Base-by-base conservation (phyloP, 495 filamentous ascomycete genomes). In the Usnea hakonensis region DNA sequence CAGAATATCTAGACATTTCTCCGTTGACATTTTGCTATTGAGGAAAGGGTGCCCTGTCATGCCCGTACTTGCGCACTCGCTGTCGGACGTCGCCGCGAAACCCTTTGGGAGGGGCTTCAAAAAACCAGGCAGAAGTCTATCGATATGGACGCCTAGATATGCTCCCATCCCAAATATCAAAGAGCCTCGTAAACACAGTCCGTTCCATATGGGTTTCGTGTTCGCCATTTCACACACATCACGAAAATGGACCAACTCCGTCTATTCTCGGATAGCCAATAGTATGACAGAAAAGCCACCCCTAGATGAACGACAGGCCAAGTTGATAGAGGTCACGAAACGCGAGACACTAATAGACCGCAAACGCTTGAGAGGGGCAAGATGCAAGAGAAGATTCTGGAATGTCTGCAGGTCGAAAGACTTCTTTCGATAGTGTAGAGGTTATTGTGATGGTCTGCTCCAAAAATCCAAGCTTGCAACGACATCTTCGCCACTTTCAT, bases 381-480 rank as follows among this genome's bases (percentile, higher is more conserved):
- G 26, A 44, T 33, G 48, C 36, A 54, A 40, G 44, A 40, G 48
- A 48, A 19, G 17, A 61, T 14, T 35, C n/a, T 54, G 28, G 59
- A 28, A 5, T 43, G 5, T 21, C 9, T 57, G 30, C 28, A 32
- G 32, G 28, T 56, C 23, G 11, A 44, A 3, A 46, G 6, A 2
- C n/a, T 19, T 57, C 19, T 40, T 57, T 16, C 16, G 14, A 8
- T 16, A 32, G 14, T 19, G 32, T 16, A 28, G 32, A 30, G 33
- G 23, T 57, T 57, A 55, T 55, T 57, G 43, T 48, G 48, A 35
- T 35, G 65, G 65, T 64, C 64, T 67, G 65, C 61, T 89, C 94
- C 94, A 98, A 77, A 99, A 99, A 75, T 99, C 95, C 72, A 99
- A 85, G 61, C 90, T 91, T 63, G 91, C 91, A 60, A 99, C 87